These are phyloP conservation scores for Pseudozyma tsukubaensis DNA, from an alignment of 1,284 basidiomycete genomes.

Conservation along the genomic window DNA sequence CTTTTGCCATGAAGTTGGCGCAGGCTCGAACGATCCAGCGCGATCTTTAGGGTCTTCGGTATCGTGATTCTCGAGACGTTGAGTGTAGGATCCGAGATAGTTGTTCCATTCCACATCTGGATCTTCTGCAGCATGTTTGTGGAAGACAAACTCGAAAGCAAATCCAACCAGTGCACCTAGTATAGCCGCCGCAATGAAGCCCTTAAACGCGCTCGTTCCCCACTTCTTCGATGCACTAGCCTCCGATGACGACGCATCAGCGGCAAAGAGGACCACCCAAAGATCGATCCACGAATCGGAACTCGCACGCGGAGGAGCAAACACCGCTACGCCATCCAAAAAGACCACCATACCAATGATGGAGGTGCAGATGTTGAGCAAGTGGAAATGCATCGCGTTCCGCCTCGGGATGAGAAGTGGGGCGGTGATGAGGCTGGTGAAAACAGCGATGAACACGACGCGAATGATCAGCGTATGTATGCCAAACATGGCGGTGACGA, in stretches of 20 bases:
- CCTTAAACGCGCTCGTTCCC: constrained; percentile 60
- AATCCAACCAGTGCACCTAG: constrained; percentile 48
- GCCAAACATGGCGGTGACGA: constrained; percentile 61
- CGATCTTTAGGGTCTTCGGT: constrained; percentile 17
- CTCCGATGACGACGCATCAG: constrained; percentile 29
- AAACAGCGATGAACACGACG: constrained; percentile 47
- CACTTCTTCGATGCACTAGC: constrained; percentile 42
- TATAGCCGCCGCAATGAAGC: constrained; percentile 59
- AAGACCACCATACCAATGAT: constrained; percentile 55
- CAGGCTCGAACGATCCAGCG: constrained; percentile 57
- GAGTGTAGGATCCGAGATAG: constrained; percentile 56
- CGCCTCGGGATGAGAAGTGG: constrained; percentile 47
- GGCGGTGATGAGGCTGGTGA: constrained; percentile 48
- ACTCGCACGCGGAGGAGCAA: constrained; percentile 46
- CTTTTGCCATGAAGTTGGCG: constrained; percentile 45
- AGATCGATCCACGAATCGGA: constrained; percentile 58
- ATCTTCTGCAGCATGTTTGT: constrained; percentile 53
- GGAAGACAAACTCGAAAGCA: constrained; percentile 55
- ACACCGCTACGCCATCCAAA: constrained; percentile 58
- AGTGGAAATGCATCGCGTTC: constrained; percentile 42
- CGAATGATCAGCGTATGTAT: constrained; percentile 60
- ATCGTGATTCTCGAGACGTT: constrained; percentile 38
- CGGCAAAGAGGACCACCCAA: constrained; percentile 54
- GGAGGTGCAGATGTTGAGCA: constrained; percentile 60
- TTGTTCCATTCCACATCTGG: constrained; percentile 61